Conservation (phyloP, 352 stramenopile species). For the Globisporangium recalcitrans region DNA sequence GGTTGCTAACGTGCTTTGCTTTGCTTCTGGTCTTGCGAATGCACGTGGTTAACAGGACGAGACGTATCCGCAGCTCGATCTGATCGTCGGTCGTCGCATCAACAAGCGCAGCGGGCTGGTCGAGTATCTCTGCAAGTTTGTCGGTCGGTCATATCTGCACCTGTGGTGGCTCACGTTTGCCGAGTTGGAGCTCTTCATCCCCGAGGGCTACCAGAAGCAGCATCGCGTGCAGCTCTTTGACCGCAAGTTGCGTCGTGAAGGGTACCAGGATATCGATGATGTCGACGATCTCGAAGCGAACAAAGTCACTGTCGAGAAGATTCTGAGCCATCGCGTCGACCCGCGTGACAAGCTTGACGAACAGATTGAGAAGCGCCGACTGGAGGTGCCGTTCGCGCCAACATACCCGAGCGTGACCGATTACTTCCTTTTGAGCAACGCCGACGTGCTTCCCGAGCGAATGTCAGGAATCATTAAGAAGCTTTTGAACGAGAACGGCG, state of each 20-base stretch:
- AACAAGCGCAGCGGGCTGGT: constrained; percentile 62
- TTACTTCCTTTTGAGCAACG: constrained; percentile 77
- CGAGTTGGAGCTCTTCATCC: constrained; percentile 81
- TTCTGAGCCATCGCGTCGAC: constrained; percentile 83
- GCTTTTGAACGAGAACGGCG: constrained; percentile 74
- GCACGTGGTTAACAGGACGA: constrained; percentile 35
- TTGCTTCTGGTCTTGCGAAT: constrained; percentile 1
- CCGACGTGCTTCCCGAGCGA: constrained; percentile 59
- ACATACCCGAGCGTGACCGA: constrained; percentile 77
- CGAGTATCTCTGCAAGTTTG: constrained; percentile 88
- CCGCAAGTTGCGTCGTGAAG: constrained; percentile 72
- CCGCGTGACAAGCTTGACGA: constrained; percentile 77
- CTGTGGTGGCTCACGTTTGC: constrained; percentile 87
- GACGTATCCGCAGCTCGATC: constrained; percentile 65
- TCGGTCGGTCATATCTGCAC: constrained; percentile 83
- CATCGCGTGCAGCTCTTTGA: constrained; percentile 84
- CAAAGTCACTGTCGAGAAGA: constrained; percentile 86
- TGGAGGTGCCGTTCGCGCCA: constrained; percentile 38
- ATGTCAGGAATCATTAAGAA: constrained; percentile 78
- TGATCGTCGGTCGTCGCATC: constrained; percentile 80
- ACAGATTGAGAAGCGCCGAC: constrained; percentile 70
- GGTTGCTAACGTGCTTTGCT: not conserved
- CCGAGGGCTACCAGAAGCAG: constrained; percentile 81
- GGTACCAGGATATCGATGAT: constrained; percentile 82
- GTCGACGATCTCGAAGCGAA: constrained; percentile 85